Evolutionary conservation across 1,139 yeast genomes (phyloP).

Genomic region (Debaryomycetaceae sp.): DNA sequence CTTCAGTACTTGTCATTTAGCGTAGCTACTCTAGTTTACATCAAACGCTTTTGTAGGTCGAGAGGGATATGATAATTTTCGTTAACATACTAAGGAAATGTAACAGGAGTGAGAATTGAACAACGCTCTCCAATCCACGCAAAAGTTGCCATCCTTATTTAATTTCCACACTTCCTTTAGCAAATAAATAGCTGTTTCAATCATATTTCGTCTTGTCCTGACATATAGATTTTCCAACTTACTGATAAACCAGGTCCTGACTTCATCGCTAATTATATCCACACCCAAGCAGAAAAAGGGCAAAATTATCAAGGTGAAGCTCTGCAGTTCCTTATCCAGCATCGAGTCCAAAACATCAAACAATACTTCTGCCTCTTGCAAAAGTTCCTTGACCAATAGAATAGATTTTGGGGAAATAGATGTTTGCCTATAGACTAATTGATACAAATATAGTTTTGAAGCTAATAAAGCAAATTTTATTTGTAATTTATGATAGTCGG

Average conservation of each 20-base stretch:
- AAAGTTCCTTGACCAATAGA: slow-evolving; percentile 1
- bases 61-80: background rate
- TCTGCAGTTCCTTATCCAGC: slow-evolving; percentile 1
- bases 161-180: slow-evolving; percentile 7
- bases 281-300: slow-evolving; percentile 9
- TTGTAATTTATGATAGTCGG: slow-evolving; percentile 1
- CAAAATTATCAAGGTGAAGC: slow-evolving; percentile 2
- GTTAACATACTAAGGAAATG: slow-evolving; percentile 1
- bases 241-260: slow-evolving; percentile 7
- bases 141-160: slow-evolving; percentile 6
- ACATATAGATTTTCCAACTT: background rate
- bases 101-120: background rate
- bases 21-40: too few relatives aligned
- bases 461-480: slow-evolving; percentile 1
- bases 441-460: slow-evolving; percentile 1
- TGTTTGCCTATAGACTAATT: background rate
- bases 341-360: slow-evolving; percentile 1
- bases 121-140: slow-evolving; percentile 8
- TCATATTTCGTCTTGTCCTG: slow-evolving; percentile 1
- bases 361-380: slow-evolving; percentile 1
- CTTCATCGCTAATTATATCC: slow-evolving; percentile 6
- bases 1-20: too few relatives aligned
- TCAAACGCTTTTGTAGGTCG: too few relatives aligned
- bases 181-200: slow-evolving; percentile 5
- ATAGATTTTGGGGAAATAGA: slow-evolving; percentile 1